These are phyloP conservation scores for Moesziomyces sp. DNA, from an alignment of 1,284 basidiomycete species.

Conservation along the genomic window DNA sequence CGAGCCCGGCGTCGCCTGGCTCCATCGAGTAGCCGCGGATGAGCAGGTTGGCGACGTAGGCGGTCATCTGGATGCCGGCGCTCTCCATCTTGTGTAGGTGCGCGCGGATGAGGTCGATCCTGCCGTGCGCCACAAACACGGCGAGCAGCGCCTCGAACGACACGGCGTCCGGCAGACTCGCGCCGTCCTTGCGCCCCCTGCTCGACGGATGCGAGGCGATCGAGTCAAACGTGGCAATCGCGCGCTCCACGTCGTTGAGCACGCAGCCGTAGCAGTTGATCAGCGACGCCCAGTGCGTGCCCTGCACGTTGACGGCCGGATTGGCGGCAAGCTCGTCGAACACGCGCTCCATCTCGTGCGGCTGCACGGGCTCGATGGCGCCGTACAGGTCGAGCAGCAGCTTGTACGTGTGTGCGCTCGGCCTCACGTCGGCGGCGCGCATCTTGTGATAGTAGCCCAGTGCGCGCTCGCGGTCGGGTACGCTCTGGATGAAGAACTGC, in stretches of 20 bases:
- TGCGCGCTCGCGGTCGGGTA: slow-evolving; percentile 77
- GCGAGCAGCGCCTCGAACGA: slow-evolving; percentile 91
- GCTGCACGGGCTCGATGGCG: slow-evolving; percentile 79
- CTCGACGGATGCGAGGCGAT: slow-evolving; percentile 72
- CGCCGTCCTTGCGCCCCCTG: slow-evolving; percentile 48
- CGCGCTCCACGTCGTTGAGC: slow-evolving; percentile 80
- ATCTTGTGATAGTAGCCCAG: slow-evolving; percentile 80
- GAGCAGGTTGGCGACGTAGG: slow-evolving; percentile 92
- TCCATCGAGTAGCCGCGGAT: slow-evolving; percentile 80
- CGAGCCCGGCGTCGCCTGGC: slow-evolving; percentile 73
- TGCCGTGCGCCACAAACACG: slow-evolving; percentile 82
- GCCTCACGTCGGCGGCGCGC: slow-evolving; percentile 73
- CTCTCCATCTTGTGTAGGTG: slow-evolving; percentile 77
- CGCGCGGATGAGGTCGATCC: slow-evolving; percentile 80
- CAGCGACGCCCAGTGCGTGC: slow-evolving; percentile 89
- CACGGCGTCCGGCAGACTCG: slow-evolving; percentile 79
- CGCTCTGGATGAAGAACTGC: slow-evolving; percentile 91
- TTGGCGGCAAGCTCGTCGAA: slow-evolving; percentile 76
- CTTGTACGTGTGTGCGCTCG: slow-evolving; percentile 67
- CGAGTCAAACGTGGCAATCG: slow-evolving; percentile 81
- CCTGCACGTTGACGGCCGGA: slow-evolving; percentile 75
- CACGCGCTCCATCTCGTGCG: slow-evolving; percentile 78
- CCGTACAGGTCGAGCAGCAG: slow-evolving; percentile 92
- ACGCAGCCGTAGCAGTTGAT: slow-evolving; percentile 91
- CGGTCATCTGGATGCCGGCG: slow-evolving; percentile 84